phyloP scores from a whole-genome alignment of 306 rosid species.

The Cucurbita moschata region DNA sequence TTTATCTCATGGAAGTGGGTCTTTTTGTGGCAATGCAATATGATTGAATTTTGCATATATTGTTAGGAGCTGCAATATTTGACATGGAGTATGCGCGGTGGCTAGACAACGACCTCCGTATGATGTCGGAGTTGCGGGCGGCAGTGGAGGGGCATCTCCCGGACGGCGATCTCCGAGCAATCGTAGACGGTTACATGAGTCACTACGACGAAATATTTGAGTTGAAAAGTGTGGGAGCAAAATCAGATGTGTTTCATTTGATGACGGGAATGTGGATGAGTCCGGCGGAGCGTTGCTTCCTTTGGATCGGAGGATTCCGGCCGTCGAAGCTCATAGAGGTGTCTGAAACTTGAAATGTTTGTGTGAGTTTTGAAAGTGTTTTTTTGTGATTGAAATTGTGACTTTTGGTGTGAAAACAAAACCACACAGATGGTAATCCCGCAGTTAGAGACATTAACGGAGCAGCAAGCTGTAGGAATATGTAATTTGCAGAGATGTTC shows the following conservation, averaged over 20 bases:
- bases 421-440: constrained; percentile 41
- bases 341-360: not conserved
- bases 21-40: not conserved
- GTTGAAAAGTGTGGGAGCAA: constrained; percentile 55
- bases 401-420: not conserved
- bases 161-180: constrained; percentile 43
- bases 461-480: constrained; percentile 61
- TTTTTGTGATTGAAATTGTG: not conserved
- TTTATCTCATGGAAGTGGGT: not conserved
- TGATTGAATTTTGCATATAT: no score
- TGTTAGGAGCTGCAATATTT: constrained; percentile 74
- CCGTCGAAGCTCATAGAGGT: constrained; percentile 87
- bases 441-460: constrained; percentile 78
- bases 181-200: constrained; percentile 47
- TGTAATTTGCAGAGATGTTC: constrained; percentile 47
- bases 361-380: not conserved
- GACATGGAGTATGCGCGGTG: constrained; percentile 90
- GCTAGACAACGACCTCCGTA: constrained; percentile 81
- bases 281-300: constrained; percentile 88
- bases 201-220: constrained; percentile 74
- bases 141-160: constrained; percentile 47
- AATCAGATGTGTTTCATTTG: constrained; percentile 84
- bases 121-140: constrained; percentile 47
- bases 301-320: constrained; percentile 85
- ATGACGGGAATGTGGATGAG: constrained; percentile 71